Evolutionary conservation across 2,329 filamentous ascomycete genomes (phyloP).

Genomic region (Exophiala calicioides): DNA sequence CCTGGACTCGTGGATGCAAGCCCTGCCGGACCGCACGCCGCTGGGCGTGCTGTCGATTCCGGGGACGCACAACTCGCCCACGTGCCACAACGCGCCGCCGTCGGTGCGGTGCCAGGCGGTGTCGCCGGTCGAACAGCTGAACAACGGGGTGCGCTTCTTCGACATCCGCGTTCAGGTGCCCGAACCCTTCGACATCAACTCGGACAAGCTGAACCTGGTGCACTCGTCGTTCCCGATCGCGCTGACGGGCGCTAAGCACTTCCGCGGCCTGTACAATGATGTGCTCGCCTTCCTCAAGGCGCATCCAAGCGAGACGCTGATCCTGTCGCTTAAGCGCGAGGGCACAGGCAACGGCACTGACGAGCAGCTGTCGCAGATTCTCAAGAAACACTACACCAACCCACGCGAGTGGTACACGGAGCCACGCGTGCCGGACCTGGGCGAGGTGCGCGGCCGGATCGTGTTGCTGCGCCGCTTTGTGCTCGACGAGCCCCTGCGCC

Average conservation of each 20-base stretch:
- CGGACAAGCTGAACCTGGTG: conserved; percentile 75
- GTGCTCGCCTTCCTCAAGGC: conserved; percentile 73
- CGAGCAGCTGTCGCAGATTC: conserved; percentile 71
- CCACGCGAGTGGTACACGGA: conserved; percentile 74
- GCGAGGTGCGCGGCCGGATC: conserved; percentile 77
- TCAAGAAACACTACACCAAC: conserved; percentile 70
- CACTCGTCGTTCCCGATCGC: conserved; percentile 89
- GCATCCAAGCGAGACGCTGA: conserved; percentile 78
- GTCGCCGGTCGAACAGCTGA: conserved; percentile 72
- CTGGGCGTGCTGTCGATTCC: conserved; percentile 84
- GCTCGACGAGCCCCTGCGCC: conserved; percentile 54
- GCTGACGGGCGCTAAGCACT: conserved; percentile 76
- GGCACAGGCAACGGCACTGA: conserved; percentile 80
- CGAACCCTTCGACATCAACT: conserved; percentile 56
- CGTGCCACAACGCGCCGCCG: conserved; percentile 78
- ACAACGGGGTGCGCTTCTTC: conserved; percentile 90
- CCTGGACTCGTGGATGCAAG: conserved; percentile 76
- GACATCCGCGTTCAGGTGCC: conserved; percentile 80
- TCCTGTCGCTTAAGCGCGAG: conserved; percentile 89
- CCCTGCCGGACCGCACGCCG: conserved; percentile 69
- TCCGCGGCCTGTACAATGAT: conserved; percentile 70
- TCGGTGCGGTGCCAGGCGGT: conserved; percentile 93
- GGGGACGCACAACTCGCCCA: conserved; percentile 93
- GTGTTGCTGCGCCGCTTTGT: conserved; percentile 80
- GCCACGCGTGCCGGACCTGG: conserved; percentile 73